Evolutionary conservation across 169 alveolate species (phyloP).

Genomic region (Plasmodium cynomolgi): DNA sequence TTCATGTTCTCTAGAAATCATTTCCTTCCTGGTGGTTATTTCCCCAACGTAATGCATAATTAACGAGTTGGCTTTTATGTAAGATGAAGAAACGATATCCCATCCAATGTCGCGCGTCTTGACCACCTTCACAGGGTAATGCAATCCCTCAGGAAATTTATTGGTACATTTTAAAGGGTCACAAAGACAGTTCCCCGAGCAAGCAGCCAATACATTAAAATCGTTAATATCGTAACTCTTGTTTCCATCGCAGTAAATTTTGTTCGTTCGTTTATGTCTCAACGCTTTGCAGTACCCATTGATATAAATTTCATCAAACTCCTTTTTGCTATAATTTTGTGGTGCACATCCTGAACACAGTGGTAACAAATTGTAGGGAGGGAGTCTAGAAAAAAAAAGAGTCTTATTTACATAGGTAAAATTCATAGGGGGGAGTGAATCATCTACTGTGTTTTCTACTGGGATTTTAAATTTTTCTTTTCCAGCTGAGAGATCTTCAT

Average conservation of each 20-base stretch:
- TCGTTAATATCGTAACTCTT: slow-evolving; percentile 79
- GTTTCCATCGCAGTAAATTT: slow-evolving; percentile 79
- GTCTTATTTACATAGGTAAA: slow-evolving; percentile 83
- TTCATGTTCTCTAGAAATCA: slow-evolving; percentile 88
- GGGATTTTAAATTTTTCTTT: slow-evolving; percentile 82
- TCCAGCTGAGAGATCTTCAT: slow-evolving; percentile 86
- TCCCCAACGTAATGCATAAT: slow-evolving; percentile 92
- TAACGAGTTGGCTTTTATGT: slow-evolving; percentile 84
- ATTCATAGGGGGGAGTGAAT: slow-evolving; percentile 82
- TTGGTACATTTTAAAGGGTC: slow-evolving; percentile 82
- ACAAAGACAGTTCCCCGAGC: slow-evolving; percentile 86
- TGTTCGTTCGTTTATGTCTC: slow-evolving; percentile 74
- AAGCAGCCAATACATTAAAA: slow-evolving; percentile 81
- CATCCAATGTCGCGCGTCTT: slow-evolving; percentile 82
- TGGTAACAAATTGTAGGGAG: slow-evolving; percentile 79
- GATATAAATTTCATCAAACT: slow-evolving; percentile 69
- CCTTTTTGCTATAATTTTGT: slow-evolving; percentile 67
- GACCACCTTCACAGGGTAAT: slow-evolving; percentile 82
- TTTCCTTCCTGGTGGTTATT: slow-evolving; percentile 84
- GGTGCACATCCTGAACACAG: slow-evolving; percentile 84
- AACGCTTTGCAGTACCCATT: slow-evolving; percentile 82
- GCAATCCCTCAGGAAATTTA: slow-evolving; percentile 82
- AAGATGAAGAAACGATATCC: slow-evolving; percentile 80
- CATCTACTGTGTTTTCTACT: slow-evolving; percentile 84
- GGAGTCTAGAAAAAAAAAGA: slow-evolving; percentile 78